These are phyloP conservation scores for Lineolata rhizophorae DNA, from an alignment of 495 filamentous ascomycete species.

Conservation along the genomic window DNA sequence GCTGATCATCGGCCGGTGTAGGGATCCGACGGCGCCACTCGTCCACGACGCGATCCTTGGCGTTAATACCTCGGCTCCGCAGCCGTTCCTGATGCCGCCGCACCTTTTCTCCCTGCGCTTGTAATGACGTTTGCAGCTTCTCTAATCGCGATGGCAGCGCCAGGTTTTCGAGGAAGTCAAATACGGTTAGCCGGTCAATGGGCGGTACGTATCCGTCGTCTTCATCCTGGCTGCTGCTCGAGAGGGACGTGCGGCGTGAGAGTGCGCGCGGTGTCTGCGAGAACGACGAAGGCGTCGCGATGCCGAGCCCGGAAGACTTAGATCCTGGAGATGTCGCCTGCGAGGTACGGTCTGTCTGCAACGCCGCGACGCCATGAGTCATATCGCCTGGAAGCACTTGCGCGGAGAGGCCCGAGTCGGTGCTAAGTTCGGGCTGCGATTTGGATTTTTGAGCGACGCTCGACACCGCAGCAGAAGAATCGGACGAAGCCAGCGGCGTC, in stretches of 20 bases:
- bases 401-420: too few species aligned
- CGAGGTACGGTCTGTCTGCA: too few species aligned
- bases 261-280: conserved; percentile 27
- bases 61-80: conserved; percentile 29
- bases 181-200: conserved; percentile 74
- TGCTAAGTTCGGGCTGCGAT: too few species aligned
- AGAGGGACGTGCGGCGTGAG: conserved; percentile 56
- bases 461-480: too few species aligned
- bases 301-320: too few species aligned
- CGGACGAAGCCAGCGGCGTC: too few species aligned
- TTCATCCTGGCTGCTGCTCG: conserved; percentile 52
- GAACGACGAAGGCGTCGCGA: conserved; percentile 18
- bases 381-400: too few species aligned
- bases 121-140: conserved; percentile 58
- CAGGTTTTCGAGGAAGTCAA: conserved; percentile 87
- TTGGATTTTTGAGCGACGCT: too few species aligned
- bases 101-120: conserved; percentile 66
- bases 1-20: conserved; percentile 67
- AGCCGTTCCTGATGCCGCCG: conserved; percentile 61
- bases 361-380: too few species aligned
- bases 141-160: conserved; percentile 75
- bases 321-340: too few species aligned
- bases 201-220: conserved; percentile 72
- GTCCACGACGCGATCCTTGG: conserved; percentile 56
- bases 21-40: conserved; percentile 65